phyloP scores from a whole-genome alignment of 768 basidiomycete genomes.

The Phanerochaete sordida region DNA sequence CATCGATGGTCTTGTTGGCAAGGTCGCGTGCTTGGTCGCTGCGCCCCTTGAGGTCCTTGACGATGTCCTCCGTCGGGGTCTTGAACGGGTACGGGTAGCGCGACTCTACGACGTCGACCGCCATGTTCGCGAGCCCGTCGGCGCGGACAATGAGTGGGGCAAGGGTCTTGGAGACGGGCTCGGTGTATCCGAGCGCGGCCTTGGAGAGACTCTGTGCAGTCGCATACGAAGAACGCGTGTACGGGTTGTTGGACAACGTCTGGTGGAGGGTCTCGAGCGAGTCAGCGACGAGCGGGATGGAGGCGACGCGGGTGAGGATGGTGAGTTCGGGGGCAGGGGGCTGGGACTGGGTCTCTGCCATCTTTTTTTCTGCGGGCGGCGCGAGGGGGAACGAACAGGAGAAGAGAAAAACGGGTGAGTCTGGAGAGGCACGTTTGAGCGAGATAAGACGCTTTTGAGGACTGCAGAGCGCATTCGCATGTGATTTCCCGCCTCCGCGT shows the following conservation, averaged over 20 bases:
- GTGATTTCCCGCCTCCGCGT: neutral
- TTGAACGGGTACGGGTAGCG: conserved; percentile 77
- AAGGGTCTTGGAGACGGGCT: conserved; percentile 61
- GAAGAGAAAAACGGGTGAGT: neutral
- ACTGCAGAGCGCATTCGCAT: conserved; percentile 2
- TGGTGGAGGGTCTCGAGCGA: conserved; percentile 57
- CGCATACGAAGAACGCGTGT: conserved; percentile 62
- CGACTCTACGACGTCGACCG: conserved; percentile 67
- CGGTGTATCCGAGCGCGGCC: conserved; percentile 39
- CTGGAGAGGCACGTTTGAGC: neutral
- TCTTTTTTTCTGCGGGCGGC: conserved; percentile 18
- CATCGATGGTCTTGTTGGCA: conserved; percentile 64
- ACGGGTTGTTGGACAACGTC: conserved; percentile 54
- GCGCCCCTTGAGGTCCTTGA: conserved; percentile 52
- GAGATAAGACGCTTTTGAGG: conserved; percentile 7
- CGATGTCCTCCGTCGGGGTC: conserved; percentile 69
- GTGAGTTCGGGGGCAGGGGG: conserved; percentile 51
- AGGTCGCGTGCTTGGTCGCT: conserved; percentile 52
- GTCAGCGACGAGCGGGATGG: conserved; percentile 71
- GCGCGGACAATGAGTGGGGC: conserved; percentile 63
- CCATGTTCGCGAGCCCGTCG: conserved; percentile 69
- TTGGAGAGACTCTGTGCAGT: conserved; percentile 59
- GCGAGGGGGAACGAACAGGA: neutral
- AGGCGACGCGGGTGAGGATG: conserved; percentile 57
- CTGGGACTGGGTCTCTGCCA: conserved; percentile 34